These are phyloP conservation scores for Adiantum capillusveneris DNA, from an alignment of 75 land plant genomes.

Conservation along the genomic window DNA sequence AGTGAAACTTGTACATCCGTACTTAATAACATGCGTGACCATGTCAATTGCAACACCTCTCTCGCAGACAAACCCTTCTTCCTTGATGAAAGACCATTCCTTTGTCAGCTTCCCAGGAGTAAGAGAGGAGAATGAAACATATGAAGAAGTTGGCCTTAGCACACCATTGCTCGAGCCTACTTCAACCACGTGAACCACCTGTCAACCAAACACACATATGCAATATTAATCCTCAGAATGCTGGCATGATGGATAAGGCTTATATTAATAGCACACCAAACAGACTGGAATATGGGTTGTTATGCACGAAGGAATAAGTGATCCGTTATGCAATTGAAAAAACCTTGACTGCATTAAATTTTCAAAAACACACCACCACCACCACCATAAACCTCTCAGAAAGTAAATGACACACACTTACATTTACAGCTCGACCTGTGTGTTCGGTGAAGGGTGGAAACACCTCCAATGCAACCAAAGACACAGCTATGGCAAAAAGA, in stretches of 20 bases:
- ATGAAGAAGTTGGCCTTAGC: slow-evolving; percentile 32
- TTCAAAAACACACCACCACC: too few species aligned
- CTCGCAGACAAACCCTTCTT: slow-evolving; percentile 61
- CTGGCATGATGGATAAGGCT: too few species aligned
- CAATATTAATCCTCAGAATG: too few species aligned
- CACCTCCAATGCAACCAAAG: slow-evolving; percentile 27
- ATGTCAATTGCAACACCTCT: slow-evolving; percentile 47
- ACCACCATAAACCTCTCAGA: too few species aligned
- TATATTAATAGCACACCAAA: too few species aligned
- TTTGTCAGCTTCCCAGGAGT: slow-evolving; percentile 70
- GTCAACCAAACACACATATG: too few species aligned
- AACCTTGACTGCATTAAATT: too few species aligned
- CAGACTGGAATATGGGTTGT: too few species aligned
- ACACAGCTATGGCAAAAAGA: slow-evolving; percentile 42
- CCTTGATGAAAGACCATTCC: slow-evolving; percentile 42
- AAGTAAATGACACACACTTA: slow-evolving; percentile 24
- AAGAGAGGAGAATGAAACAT: slow-evolving; percentile 54
- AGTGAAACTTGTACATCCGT: slow-evolving; percentile 41
- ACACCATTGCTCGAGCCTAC: slow-evolving; percentile 27
- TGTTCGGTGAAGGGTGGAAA: slow-evolving; percentile 70
- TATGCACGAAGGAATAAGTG: too few species aligned
- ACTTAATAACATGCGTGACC: slow-evolving; percentile 57
- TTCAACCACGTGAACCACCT: slow-evolving; percentile 92
- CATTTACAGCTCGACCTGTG: slow-evolving; percentile 67
- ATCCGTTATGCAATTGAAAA: too few species aligned